Percentiles rank a stretch among this genome's conserved stretches.
Evolutionary conservation across 768 basidiomycete species (phyloP).

Genomic region (Cystofilobasidium bisporidii): DNA sequence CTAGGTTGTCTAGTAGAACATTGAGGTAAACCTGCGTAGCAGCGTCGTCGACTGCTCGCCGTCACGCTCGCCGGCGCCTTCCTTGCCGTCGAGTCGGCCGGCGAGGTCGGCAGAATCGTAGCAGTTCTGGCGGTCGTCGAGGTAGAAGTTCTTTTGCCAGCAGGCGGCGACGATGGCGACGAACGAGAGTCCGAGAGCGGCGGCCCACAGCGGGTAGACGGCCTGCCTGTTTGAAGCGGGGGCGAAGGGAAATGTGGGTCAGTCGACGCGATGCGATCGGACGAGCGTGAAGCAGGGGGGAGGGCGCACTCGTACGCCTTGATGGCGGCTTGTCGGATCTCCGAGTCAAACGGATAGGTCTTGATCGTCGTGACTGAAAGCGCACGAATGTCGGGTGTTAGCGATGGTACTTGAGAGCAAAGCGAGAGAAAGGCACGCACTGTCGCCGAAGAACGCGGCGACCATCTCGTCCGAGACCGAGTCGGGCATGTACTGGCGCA

Average conservation of each 20-base stretch:
- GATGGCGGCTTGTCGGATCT: background rate
- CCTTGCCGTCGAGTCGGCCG: background rate
- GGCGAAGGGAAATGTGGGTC: background rate
- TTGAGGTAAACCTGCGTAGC: no score
- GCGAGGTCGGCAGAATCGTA: background rate
- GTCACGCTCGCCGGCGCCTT: no score
- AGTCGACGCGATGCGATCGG: no score
- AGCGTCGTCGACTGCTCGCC: no score
- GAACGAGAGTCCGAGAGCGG: background rate
- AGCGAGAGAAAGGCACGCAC: background rate
- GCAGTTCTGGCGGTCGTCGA: background rate
- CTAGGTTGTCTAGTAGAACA: no score
- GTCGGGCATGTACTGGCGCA: slow-evolving; percentile 34
- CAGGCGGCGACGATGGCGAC: background rate
- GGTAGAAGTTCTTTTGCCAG: background rate
- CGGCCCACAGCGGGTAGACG: background rate
- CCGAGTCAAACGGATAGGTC: background rate
- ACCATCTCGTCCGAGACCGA: slow-evolving; percentile 34
- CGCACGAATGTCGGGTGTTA: background rate
- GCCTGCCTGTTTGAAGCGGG: background rate
- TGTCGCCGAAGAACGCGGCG: slow-evolving; percentile 33
- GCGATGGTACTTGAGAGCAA: background rate
- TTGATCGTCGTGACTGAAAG: background rate
- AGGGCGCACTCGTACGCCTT: background rate
- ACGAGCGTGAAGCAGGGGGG: background rate